Conservation (phyloP, 2,329 filamentous ascomycete genomes). For the Huntiella abstrusa region DNA sequence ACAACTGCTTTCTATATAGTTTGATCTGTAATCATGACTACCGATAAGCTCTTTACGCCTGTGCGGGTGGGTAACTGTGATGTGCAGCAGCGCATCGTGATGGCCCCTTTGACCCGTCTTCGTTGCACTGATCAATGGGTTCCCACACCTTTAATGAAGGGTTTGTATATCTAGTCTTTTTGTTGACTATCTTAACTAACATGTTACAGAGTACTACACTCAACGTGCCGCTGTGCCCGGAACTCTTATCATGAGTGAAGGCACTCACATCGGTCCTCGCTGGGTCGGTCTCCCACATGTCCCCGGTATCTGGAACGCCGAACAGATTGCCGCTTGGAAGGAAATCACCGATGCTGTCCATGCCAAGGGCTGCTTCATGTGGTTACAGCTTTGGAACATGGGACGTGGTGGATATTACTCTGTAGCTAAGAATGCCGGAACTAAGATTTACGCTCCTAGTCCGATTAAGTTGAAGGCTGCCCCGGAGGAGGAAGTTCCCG, state of each 20-base stretch:
- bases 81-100: conserved; percentile 27
- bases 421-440: conserved; percentile 10
- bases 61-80: conserved; percentile 22
- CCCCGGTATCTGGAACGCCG: conserved; percentile 37
- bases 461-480: conserved; percentile 19
- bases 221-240: conserved; percentile 26
- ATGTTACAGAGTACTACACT: conserved; percentile 23
- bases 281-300: conserved; percentile 23
- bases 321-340: conserved; percentile 42
- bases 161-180: neutral
- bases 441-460: conserved; percentile 6
- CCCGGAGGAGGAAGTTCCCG: conserved; percentile 34
- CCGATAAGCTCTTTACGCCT: conserved; percentile 23
- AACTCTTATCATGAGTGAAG: conserved; percentile 25
- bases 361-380: conserved; percentile 40
- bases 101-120: conserved; percentile 39
- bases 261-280: conserved; percentile 23
- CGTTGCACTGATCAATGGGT: conserved; percentile 24
- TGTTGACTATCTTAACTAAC: neutral
- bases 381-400: conserved; percentile 44
- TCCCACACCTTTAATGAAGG: conserved; percentile 20
- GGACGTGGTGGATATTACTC: conserved; percentile 37
- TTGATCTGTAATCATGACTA: neutral
- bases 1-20: neutral
- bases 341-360: conserved; percentile 43